A percentile compares a stretch with the other conserved stretches of the same genome.
These are phyloP conservation scores for Colletotrichum spinosum DNA, from an alignment of 2,329 filamentous ascomycete species.

Conservation along the genomic window DNA sequence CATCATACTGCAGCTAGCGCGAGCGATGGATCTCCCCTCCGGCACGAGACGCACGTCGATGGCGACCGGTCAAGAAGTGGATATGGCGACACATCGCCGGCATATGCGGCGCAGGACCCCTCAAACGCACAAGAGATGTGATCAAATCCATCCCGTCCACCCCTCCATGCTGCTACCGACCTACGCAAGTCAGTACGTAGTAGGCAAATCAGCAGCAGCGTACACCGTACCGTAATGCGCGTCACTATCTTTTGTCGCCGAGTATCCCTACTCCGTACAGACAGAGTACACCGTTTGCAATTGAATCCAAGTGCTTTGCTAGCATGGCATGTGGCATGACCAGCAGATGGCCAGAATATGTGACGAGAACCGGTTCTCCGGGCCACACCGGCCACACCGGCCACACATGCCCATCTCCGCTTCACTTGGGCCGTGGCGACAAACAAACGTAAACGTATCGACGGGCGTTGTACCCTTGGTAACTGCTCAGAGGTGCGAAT, in stretches of 20 bases:
- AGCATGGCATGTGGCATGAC: background rate
- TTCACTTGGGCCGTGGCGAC: background rate
- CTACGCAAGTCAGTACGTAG: background rate
- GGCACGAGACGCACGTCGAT: conserved; percentile 5
- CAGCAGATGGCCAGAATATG: background rate
- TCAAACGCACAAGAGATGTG: conserved; percentile 16
- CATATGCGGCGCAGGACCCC: conserved; percentile 19
- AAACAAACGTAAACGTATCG: conserved; percentile 8
- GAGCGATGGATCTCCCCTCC: background rate
- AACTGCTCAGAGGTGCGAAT: too few species aligned
- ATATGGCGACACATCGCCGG: conserved; percentile 23
- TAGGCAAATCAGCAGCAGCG: too few species aligned
- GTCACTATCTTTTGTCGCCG: too few species aligned
- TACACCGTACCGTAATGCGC: too few species aligned
- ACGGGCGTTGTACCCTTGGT: background rate
- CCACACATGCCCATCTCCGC: background rate
- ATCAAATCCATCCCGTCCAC: background rate
- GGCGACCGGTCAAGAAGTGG: conserved; percentile 35
- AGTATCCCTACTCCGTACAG: too few species aligned
- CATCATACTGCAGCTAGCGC: background rate
- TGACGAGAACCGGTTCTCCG: conserved; percentile 27
- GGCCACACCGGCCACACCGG: background rate
- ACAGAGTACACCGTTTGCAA: too few species aligned
- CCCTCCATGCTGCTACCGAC: background rate
- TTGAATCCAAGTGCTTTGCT: background rate